Evolutionary conservation across 2,329 filamentous ascomycete species (phyloP).

Genomic region (Beauveria brongniartii): DNA sequence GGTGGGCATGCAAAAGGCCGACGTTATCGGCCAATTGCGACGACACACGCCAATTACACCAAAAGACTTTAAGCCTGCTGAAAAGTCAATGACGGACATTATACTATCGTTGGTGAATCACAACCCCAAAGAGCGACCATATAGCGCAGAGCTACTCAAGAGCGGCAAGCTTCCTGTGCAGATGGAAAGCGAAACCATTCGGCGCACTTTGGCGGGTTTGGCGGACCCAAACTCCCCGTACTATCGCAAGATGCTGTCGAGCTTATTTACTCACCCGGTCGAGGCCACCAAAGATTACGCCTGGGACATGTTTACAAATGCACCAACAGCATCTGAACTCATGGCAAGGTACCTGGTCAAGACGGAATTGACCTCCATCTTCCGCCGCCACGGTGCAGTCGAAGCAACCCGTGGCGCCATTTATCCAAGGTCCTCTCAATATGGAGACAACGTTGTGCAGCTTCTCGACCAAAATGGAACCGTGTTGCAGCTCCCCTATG

Average conservation of each 20-base stretch:
- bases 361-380: slow-evolving; percentile 66
- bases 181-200: slow-evolving; percentile 86
- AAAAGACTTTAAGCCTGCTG: slow-evolving; percentile 57
- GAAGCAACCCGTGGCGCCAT: slow-evolving; percentile 67
- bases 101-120: slow-evolving; percentile 75
- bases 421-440: slow-evolving; percentile 76
- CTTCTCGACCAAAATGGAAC: slow-evolving; percentile 77
- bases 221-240: slow-evolving; percentile 79
- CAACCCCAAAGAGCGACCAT: slow-evolving; percentile 73
- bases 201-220: slow-evolving; percentile 71
- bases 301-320: slow-evolving; percentile 61
- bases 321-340: slow-evolving; percentile 49
- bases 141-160: slow-evolving; percentile 71
- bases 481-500: slow-evolving; percentile 89
- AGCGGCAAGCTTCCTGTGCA: slow-evolving; percentile 83
- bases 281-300: slow-evolving; percentile 75
- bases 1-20: slow-evolving; percentile 57
- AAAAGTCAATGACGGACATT: slow-evolving; percentile 70
- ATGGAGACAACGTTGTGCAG: slow-evolving; percentile 64
- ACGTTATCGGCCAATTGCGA: slow-evolving; percentile 60
- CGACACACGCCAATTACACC: slow-evolving; percentile 63
- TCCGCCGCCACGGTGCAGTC: slow-evolving; percentile 81
- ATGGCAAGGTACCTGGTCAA: slow-evolving; percentile 68
- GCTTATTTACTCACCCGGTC: slow-evolving; percentile 68
- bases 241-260: slow-evolving; percentile 82